Conservation (phyloP, 2,329 filamentous ascomycete species). For the Incumbomyces delicatus region DNA sequence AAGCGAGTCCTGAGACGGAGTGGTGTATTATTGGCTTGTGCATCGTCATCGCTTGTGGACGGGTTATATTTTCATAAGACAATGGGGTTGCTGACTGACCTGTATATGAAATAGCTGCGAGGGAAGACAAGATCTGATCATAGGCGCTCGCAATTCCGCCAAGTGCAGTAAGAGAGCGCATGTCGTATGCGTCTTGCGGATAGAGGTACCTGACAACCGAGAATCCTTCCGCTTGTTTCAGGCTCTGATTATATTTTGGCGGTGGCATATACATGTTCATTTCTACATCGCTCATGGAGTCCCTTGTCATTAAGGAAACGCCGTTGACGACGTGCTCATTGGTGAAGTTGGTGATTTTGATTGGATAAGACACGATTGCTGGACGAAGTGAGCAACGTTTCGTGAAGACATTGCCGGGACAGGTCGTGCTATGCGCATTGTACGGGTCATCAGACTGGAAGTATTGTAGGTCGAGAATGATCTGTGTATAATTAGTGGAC, state of each 20-base stretch:
- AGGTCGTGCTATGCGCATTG: constrained; percentile 3
- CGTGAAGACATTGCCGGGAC: constrained; percentile 4
- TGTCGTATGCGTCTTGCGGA: constrained; percentile 1
- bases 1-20: too few species aligned
- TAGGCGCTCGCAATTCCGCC: constrained; percentile 7
- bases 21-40: too few species aligned
- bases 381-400: constrained; percentile 7
- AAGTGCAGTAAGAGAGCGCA: constrained; percentile 2
- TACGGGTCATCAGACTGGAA: constrained; percentile 9
- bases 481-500: constrained; percentile 4
- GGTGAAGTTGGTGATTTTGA: constrained; percentile 9
- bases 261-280: neutral
- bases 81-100: neutral
- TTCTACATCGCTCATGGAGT: neutral
- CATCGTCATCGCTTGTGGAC: too few species aligned
- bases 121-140: constrained; percentile 1
- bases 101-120: constrained; percentile 5
- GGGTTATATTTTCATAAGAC: neutral
- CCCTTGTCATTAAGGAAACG: neutral
- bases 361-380: constrained; percentile 5
- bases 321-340: constrained; percentile 9
- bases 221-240: constrained; percentile 9
- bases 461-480: constrained; percentile 7
- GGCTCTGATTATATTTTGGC: neutral
- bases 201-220: constrained; percentile 5